Conservation (phyloP, 768 basidiomycete species). For the Auriscalpium microsporum region DNA sequence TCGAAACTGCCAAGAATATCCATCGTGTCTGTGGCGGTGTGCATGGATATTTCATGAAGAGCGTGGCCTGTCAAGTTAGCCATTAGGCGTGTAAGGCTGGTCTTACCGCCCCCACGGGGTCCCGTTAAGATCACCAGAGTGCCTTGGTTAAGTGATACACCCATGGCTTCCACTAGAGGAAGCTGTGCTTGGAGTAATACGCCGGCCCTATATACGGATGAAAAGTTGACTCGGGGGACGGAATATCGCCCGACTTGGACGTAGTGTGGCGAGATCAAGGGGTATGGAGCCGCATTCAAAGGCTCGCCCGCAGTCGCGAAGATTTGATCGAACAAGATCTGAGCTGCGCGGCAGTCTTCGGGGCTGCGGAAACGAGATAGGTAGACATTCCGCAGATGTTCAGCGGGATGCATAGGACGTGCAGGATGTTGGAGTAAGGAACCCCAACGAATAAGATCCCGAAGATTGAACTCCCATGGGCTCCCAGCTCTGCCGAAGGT, state of each 20-base stretch:
- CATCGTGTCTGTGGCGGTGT: constrained; percentile 82
- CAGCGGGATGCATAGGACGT: constrained; percentile 39
- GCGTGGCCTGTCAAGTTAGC: constrained; percentile 62
- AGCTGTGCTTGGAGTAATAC: constrained; percentile 57
- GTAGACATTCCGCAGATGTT: constrained; percentile 67
- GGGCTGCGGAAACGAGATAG: constrained; percentile 74
- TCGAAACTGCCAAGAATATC: constrained; percentile 96
- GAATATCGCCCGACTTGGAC: constrained; percentile 64
- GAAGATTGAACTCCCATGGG: constrained; percentile 98
- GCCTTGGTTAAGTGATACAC: constrained; percentile 59
- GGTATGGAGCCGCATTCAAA: constrained; percentile 23
- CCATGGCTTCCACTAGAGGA: constrained; percentile 63
- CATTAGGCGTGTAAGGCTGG: constrained; percentile 56
- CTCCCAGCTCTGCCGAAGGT: constrained; percentile 70
- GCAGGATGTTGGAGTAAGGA: constrained; percentile 35
- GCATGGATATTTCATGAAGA: constrained; percentile 70
- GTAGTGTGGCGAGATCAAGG: constrained; percentile 37
- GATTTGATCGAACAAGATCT: constrained; percentile 42
- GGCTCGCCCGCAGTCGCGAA: constrained; percentile 29
- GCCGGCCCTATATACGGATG: constrained; percentile 30
- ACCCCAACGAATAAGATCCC: constrained; percentile 89
- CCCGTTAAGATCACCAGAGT: constrained; percentile 93
- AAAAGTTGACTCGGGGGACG: constrained; percentile 25
- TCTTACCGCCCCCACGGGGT: constrained; percentile 67
- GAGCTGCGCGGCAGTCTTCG: constrained; percentile 53